Evolutionary conservation across 2,329 filamentous ascomycete species (phyloP), one percentile per base, ranked within the genome.

Genomic region (Cytospora schulzeri): DNA sequence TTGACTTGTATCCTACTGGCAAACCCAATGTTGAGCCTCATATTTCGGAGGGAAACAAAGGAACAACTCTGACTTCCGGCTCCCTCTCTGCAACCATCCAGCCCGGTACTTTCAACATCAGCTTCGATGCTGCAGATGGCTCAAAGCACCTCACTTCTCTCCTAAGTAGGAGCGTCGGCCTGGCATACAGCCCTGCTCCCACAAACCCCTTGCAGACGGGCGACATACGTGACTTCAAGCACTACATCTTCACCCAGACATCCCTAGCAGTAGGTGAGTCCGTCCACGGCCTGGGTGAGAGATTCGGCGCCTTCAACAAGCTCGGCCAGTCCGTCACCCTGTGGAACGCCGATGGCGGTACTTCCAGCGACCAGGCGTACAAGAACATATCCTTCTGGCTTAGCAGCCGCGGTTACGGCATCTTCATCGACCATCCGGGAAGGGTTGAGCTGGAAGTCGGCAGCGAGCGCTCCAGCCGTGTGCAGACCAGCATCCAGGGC

Each of bases 301-400:
- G 91, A 17, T 93, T 93, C 72, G 90, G 90, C 0, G 85, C 88
- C 8, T 91, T 90, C 76, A 89, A 91, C 73, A 92, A 91, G 74
- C 86, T 92, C 51, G 90, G 90, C 15, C 90, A 93, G 74, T 81
- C 82, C 15, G 78, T 93, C 11, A 80, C 85, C 63, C 81, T 93
- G 9, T 87, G 84, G 84, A 87, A 87, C 68, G 81, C 82, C 17
- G 85, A 88, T 69, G 85, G 85, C 7, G 88, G 88, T 12, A 91
- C 88, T 0, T 88, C 84, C 0, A 88, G 84, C 68, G 88, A 90
- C 62, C 88, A 90, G 72, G 87, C 88, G 0, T 91, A 91, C 76
- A 91, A 91, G 77, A 91, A 91, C 71, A 76, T 91, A 2, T 84
- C 86, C 0, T 90, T 91, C 74, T 91, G 86, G 83, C 77, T 91